Base-by-base conservation (phyloP, 768 basidiomycete species). In the Serendipita sp. region DNA sequence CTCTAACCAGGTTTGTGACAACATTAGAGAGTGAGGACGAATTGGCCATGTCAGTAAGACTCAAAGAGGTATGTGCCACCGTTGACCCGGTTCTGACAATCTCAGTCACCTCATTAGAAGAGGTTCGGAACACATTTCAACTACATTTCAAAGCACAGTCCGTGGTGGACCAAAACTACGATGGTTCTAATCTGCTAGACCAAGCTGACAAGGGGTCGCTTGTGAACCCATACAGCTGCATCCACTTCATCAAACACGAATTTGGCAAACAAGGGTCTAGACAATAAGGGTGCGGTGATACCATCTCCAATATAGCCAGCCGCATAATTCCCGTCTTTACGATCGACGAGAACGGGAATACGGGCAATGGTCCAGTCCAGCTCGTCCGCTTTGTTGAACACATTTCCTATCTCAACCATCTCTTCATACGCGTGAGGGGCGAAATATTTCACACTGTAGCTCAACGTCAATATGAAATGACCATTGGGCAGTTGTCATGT, bases 1-100 rank as follows among this genome's bases (percentile, higher is more conserved):
- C 87, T 13, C 89, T 79, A 23, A 91, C 84, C 34, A 92, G 81
- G 69, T 78, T 79, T 10, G 88, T 88, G 43, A 91, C 89, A 45
- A 91, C 89, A n/a, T 85, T 85, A 43, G 89, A 91, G 13, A 91
- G 78, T 2, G 89, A 83, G 44, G 80, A 76, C 18, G 64, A 53
- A 18, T 37, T 64, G 0, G 64, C 55, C 45, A 52, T 36, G 44
- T 16, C 43, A 37, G 63, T 64, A 8, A 31, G 48, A 31, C 6
- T 50, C 48, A n/a, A 50, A 31, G 48, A 18, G 29, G 5, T 50
- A n/a, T 6, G 13, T 13, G 40, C 48, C 48, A 52, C 48, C 5
- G 48, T 18, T 45, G 23, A 23, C 23, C 23, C 23, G 23, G 2
- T 23, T 23, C 23, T 23, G 23, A 23, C 23, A 23, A 23, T 23